A percentile compares a stretch with the other conserved stretches of the same genome.
phyloP scores from a whole-genome alignment of 2,329 filamentous ascomycete genomes.

The Stagonosporopsis cucurbitacearum region DNA sequence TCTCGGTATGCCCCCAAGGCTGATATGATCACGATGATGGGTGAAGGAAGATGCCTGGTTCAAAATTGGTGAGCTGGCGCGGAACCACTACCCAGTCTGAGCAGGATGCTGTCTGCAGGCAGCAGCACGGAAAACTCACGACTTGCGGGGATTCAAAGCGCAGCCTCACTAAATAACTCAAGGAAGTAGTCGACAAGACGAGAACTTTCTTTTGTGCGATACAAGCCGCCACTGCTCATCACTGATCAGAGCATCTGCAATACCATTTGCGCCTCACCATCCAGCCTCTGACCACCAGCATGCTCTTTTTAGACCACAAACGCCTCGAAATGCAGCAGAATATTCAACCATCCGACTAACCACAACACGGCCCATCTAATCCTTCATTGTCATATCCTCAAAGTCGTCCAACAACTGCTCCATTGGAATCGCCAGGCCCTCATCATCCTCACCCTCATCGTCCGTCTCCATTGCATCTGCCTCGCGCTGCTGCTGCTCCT shows the following conservation, averaged over 20 bases:
- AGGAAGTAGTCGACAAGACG: background rate
- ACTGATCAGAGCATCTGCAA: slow-evolving; percentile 1
- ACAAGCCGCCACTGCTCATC: background rate
- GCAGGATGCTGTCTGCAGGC: background rate
- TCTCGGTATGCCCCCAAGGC: background rate
- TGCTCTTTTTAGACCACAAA: slow-evolving; percentile 14
- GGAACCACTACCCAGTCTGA: background rate
- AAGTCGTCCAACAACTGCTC: slow-evolving; percentile 82
- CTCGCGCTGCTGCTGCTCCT: slow-evolving; percentile 63
- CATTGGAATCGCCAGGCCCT: slow-evolving; percentile 59
- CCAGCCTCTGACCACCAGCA: slow-evolving; percentile 4
- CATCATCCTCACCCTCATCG: slow-evolving; percentile 63
- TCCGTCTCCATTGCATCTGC: slow-evolving; percentile 72
- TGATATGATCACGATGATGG: background rate
- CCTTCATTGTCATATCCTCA: slow-evolving; percentile 81
- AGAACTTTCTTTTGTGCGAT: background rate
- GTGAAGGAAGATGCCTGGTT: background rate
- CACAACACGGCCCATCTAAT: slow-evolving; percentile 13
- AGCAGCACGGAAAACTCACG: background rate
- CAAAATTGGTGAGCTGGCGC: too few relatives aligned
- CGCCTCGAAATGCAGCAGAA: slow-evolving; percentile 27
- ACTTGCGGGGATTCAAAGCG: background rate
- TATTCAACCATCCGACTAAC: background rate
- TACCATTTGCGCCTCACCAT: slow-evolving; percentile 8
- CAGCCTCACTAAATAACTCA: background rate